Base-by-base conservation (phyloP, 2,329 filamentous ascomycete species). In the Fusarium heterosporum region DNA sequence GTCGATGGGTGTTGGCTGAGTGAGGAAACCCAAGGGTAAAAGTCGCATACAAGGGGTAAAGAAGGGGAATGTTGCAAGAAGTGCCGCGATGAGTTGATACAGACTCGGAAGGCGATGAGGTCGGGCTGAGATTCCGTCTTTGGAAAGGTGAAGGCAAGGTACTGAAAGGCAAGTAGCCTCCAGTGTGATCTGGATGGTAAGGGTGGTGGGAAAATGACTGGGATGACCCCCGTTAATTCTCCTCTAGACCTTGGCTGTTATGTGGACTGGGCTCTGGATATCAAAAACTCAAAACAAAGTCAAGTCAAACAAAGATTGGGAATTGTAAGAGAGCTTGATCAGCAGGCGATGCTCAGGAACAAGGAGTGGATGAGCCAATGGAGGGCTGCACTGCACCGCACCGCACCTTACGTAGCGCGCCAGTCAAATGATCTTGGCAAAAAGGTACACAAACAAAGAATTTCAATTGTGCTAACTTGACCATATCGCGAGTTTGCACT, bases 11-110 rank as follows among this genome's bases (percentile, higher is more conserved):
- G 54, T 52, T 51, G 39, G 50, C 30, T 54, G 52, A 42, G 45
- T 32, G 36, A 59, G 58, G 42, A 47, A 48, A 47, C 34, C 61
- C 46, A 54, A 56, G 42, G 48, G 66, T 49, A 57, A 57, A 47
- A 56, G 50, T 52, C 58, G 39, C 43, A 48, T 32, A 66, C 48
- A 58, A 62, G 38, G 58, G 57, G 57, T 59, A 38, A 43, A 47
- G 64, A 61, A 54, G 16, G 64, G 64, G 54, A 64, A 71, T 56
- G 58, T 52, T 60, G 59, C 66, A 66, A 65, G 59, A 72, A 71
- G 61, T 68, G 55, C 66, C 51, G 71, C 55, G 56, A 63, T 72
- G 71, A 72, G 69, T 63, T 71, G 71, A 73, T 73, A 68, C 66
- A 69, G 56, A 62, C 58, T 61, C 30, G 42, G 66, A 63, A 64